phyloP scores from a whole-genome alignment of 192 early-diverging fungal species.

The Lobosporangium transversale region DNA sequence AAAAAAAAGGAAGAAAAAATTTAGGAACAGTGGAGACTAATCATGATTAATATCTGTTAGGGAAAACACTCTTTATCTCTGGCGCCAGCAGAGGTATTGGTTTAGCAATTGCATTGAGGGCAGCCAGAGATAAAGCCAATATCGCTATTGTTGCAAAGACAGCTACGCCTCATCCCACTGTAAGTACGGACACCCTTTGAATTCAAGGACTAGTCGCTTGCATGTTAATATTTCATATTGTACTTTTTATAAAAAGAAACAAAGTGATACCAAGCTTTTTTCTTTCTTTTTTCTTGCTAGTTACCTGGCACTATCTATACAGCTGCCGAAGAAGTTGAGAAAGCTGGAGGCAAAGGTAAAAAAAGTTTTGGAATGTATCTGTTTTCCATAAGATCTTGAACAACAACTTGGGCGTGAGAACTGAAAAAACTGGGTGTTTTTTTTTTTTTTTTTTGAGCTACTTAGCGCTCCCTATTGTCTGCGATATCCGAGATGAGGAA shows the following conservation, averaged over 20 bases:
- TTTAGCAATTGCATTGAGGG: conserved; percentile 75
- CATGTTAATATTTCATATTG: no score
- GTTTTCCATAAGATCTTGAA: not conserved
- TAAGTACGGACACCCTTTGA: no score
- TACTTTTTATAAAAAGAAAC: no score
- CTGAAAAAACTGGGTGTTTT: not conserved
- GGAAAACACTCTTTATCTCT: conserved; percentile 45
- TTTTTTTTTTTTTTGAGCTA: not conserved
- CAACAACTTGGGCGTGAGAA: not conserved
- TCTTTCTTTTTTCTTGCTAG: conserved; percentile 37
- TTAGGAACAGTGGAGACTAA: no score
- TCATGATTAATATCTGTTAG: no score
- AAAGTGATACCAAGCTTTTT: not conserved
- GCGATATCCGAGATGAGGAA: conserved; percentile 86
- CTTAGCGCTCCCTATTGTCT: conserved; percentile 76
- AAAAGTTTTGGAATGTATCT: not conserved
- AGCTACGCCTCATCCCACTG: conserved; percentile 70
- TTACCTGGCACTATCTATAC: conserved; percentile 88
- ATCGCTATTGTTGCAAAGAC: conserved; percentile 84
- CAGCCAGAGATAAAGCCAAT: conserved; percentile 73
- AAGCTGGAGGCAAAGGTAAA: conserved; percentile 71
- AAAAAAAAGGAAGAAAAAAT: no score
- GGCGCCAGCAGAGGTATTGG: conserved; percentile 75
- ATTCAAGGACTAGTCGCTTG: no score
- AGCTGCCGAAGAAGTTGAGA: conserved; percentile 77